Base-by-base conservation (phyloP, 1,284 basidiomycete genomes). In the Ustilago loliicola region DNA sequence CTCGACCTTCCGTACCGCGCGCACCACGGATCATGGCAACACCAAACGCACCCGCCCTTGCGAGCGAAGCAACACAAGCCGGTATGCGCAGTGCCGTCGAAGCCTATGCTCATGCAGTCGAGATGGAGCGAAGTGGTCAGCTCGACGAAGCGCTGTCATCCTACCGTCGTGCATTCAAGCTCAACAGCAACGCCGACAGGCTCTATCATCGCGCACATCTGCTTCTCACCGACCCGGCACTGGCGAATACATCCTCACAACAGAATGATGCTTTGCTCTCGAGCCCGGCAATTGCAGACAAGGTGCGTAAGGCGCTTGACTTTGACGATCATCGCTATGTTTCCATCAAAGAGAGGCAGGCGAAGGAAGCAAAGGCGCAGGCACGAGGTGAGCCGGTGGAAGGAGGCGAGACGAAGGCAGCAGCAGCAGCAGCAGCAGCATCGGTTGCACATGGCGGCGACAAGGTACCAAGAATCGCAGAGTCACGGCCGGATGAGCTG, bases 81-180 rank as follows among this genome's bases (percentile, higher is more conserved):
- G 64, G 65, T 30, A 80, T 81, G 68, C 66, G 69, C 56, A 68
- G 65, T 29, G 72, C 80, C 1, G 73, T 82, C 29, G 66, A 82
- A 51, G 69, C 76, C 0, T 83, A 83, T 23, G 80, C 78, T 0
- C 65, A 64, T 27, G 82, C 80, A 11, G 82, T 82, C 29, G 76
- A 78, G 25, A 76, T 73, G 63, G 82, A 83, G 48, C 66, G 81
- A 21, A 70, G 67, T 25, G 81, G 81, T 2, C 64, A 78, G 15
- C 69, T 81, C 10, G 77, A 81, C 38, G 50, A 82, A 25, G 82
- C 82, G 1, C 72, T 82, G 2, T 38, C 50, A 3, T 74, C 71
- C 9, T 83, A 83, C 40, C 77, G 81, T 29, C 67, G 70, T 27
- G 82, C 82, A 9, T 83, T 83, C 59, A 72, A 76, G 60, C 77